Evolutionary conservation across 2,329 filamentous ascomycete genomes (phyloP), one percentile per base, ranked within the genome.

Genomic region (Dothidotthia symphoricarpi): DNA sequence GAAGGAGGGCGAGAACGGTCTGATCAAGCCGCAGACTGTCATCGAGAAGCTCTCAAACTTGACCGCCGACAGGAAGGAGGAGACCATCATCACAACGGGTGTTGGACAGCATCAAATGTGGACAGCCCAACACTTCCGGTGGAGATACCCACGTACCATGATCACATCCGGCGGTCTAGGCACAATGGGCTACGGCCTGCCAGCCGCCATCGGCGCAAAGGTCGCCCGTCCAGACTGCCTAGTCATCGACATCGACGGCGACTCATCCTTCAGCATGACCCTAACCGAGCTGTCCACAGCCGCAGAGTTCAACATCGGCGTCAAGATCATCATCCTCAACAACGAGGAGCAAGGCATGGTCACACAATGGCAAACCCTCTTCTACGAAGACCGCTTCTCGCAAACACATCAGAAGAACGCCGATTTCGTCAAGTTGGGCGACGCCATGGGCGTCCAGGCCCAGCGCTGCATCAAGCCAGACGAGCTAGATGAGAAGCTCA

Each of bases 81-180:
- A 83, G 54, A 95, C 88, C 17, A 82, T 95, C 64, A 95, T 98
- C 64, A 74, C 89, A 2, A 97, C 91, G 2, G 93, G 91, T 69
- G 93, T 97, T 8, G 93, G 93, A 28, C 93, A 97, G 70, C 91
- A 97, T 73, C 91, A 98, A 70, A 97, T 97, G 93, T 97, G 91
- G 93, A 80, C 87, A 16, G 93, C 90, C 4, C 91, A 97, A 73
- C 90, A 95, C 75, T 97, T 89, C 82, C 82, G 89, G 59, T 97
- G 93, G 91, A 81, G 88, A 49, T 73, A 89, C 59, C 91, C 93
- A 22, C 83, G 93, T 53, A 87, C 86, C 47, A 94, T 97, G 86
- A 86, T 98, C 71, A 96, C 91, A 22, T 96, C 90, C 1, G 93
- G 93, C 67, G 93, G 93, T 65, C 82, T 97, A 13, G 89, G 90